Base-by-base conservation (phyloP, 257 asterid species). In the Buddleja alternifolia region DNA sequence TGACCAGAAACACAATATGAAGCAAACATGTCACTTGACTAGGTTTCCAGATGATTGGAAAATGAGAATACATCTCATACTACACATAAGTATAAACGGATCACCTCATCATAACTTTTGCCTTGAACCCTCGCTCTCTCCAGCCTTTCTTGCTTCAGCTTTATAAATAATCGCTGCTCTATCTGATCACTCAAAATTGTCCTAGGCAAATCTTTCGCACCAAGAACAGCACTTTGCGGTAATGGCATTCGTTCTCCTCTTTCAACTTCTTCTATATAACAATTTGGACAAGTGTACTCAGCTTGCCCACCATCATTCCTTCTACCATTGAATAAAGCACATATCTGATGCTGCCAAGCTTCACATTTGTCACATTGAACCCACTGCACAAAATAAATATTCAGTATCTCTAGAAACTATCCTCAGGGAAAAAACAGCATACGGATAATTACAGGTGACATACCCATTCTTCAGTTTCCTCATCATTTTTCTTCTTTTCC, bases 381-480 rank as follows among this genome's bases (percentile, higher is more conserved):
- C 99, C 99, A 94, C 99, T 94, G 92, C 76, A 69, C 32, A 73
- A 77, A 55, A 73, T 11, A 80, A 21, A 77, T 45, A 73, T 63
- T 78, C 53, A 74, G 63, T 42, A 74, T 67, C 69, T 57, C 55
- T 25, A 41, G 34, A 17, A 45, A 51, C 69, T 52, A 54, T 58
- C n/a, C 52, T 45, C 60, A 19, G 23, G 42, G 55, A 40, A 44
- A 53, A 55, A 56, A 62, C 36, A 69, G 75, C 46, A 53, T 42
- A 34, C 32, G 11, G 40, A 59, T 7, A 52, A 57, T 68, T 51
- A 58, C 66, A 76, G 32, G 47, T 39, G 62, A 25, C 80, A 77
- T 88, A 94, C 99, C 97, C 92, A 88, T 87, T 94, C 99, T 85
- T 94, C 98, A 77, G 89, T 92, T 76, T 94, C 98, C 82, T 94